phyloP scores from a whole-genome alignment of 108 stramenopile genomes.

The Craspedostauros australis region DNA sequence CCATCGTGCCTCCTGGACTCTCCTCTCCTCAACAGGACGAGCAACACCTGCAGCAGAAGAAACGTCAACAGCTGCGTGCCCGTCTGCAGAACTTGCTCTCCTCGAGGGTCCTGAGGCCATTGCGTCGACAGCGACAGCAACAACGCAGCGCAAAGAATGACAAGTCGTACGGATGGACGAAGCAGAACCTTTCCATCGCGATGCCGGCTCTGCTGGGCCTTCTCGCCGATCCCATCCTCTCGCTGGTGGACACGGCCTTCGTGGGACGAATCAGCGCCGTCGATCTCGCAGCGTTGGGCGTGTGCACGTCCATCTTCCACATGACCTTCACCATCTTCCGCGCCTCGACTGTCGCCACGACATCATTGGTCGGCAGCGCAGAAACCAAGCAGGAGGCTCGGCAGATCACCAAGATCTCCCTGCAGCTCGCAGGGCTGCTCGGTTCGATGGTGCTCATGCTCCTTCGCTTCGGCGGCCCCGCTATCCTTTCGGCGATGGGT shows the following conservation, averaged over 20 bases:
- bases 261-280: constrained; percentile 40
- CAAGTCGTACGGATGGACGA: constrained; percentile 37
- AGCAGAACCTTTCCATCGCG: constrained; percentile 41
- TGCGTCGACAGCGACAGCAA: too few relatives aligned
- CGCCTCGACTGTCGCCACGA: constrained; percentile 45
- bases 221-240: constrained; percentile 55
- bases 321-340: constrained; percentile 61
- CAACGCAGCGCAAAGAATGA: too few relatives aligned
- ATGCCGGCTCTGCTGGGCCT: constrained; percentile 56
- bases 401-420: constrained; percentile 30
- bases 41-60: too few relatives aligned
- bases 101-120: too few relatives aligned
- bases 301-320: constrained; percentile 68
- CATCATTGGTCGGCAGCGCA: constrained; percentile 36
- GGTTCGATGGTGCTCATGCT: constrained; percentile 23
- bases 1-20: too few relatives aligned
- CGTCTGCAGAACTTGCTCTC: too few relatives aligned
- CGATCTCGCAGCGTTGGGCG: constrained; percentile 54
- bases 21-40: too few relatives aligned
- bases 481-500: constrained; percentile 46
- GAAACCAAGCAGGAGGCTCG: constrained; percentile 13
- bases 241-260: constrained; percentile 58
- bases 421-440: constrained; percentile 21
- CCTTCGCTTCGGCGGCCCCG: constrained; percentile 17
- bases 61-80: too few relatives aligned